phyloP scores from a whole-genome alignment of 176 grass and related monocot genomes.

The Triticum timopheevii region DNA sequence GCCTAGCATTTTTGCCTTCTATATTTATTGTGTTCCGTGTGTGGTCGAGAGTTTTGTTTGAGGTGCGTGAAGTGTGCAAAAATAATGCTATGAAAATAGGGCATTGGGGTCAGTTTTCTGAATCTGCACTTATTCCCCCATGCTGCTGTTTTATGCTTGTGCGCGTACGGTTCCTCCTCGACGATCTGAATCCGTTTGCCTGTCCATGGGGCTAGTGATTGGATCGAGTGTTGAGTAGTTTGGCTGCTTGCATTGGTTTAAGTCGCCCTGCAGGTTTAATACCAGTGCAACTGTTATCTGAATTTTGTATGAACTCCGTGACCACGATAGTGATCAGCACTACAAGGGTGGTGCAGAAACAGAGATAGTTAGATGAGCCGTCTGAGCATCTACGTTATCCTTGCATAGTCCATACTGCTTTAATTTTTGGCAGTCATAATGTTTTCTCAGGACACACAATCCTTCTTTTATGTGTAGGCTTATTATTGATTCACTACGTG shows the following conservation, averaged over 20 bases:
- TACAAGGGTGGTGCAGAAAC: not conserved
- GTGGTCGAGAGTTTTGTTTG: not conserved
- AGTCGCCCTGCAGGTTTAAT: not conserved
- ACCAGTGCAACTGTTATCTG: not conserved
- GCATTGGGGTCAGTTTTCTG: not conserved
- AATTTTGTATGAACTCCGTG: not conserved
- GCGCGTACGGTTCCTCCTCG: not conserved
- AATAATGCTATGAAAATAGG: not conserved
- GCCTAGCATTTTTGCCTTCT: not conserved
- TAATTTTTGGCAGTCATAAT: not conserved
- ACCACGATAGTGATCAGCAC: not conserved
- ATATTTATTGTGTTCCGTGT: not conserved
- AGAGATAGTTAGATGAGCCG: not conserved
- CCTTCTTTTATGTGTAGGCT: constrained; percentile 46
- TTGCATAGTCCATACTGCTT: not conserved
- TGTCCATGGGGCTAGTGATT: not conserved
- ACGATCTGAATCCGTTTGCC: not conserved
- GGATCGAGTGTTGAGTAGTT: not conserved
- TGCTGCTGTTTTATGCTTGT: not conserved
- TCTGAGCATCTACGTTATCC: not conserved
- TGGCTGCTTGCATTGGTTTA: not conserved
- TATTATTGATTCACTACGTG: constrained; percentile 73
- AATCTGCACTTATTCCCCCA: not conserved
- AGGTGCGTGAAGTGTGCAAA: not conserved
- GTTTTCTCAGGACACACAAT: not conserved